Conservation (phyloP, 2,329 filamentous ascomycete species). For the Sphaceloma murrayae region DNA sequence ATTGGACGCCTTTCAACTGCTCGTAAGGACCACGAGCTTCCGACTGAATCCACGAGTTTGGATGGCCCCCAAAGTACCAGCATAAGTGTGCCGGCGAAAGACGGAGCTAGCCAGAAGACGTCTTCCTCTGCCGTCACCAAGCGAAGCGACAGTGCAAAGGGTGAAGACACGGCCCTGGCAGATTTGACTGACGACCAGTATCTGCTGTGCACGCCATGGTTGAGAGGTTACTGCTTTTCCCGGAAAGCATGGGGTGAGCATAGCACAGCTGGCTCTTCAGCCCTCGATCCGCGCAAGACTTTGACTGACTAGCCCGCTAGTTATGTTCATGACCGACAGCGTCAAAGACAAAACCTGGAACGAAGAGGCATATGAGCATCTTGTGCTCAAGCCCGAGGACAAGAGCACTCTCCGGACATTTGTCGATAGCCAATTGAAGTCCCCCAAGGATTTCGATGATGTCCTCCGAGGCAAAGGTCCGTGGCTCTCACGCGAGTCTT, state of each 20-base stretch:
- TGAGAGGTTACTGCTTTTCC: conserved; percentile 28
- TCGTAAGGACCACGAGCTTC: too few species aligned
- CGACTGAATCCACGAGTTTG: too few species aligned
- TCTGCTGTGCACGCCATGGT: conserved; percentile 22
- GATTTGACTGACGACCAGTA: conserved; percentile 17
- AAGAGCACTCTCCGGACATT: conserved; percentile 27
- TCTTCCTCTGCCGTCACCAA: too few species aligned
- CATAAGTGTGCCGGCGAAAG: not conserved
- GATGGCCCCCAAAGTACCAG: too few species aligned
- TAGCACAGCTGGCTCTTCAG: too few species aligned
- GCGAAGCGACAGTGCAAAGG: too few species aligned
- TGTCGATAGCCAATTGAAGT: conserved; percentile 23
- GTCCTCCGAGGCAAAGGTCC: conserved; percentile 28
- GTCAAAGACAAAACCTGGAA: conserved; percentile 27
- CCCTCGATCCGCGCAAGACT: not conserved
- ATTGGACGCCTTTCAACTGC: too few species aligned
- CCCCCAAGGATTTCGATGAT: conserved; percentile 24
- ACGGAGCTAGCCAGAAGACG: not conserved
- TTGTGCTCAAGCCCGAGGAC: conserved; percentile 25
- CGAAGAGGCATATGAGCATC: conserved; percentile 25
- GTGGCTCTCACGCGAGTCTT: not conserved
- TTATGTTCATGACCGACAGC: conserved; percentile 23
- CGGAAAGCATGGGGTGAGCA: conserved; percentile 26
- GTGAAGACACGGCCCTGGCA: conserved; percentile 6
- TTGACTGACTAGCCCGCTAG: not conserved